Conservation (phyloP, 2,329 filamentous ascomycete species). For the Phyllosticta citribraziliensis region DNA sequence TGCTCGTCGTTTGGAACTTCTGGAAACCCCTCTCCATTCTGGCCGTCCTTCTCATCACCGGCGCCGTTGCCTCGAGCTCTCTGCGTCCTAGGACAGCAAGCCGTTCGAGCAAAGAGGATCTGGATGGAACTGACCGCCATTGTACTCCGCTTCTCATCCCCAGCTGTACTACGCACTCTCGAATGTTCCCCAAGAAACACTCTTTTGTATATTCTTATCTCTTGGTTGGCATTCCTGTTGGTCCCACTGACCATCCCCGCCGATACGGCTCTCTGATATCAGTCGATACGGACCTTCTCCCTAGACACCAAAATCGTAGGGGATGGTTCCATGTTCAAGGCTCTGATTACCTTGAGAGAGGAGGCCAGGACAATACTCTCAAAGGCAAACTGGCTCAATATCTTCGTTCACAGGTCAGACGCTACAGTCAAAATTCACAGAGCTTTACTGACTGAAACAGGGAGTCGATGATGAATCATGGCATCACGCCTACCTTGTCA, state of each 20-base stretch:
- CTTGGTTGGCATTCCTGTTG: conserved; percentile 56
- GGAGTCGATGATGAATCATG: conserved; percentile 50
- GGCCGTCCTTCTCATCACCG: not conserved
- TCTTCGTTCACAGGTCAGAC: conserved; percentile 44
- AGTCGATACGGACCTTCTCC: conserved; percentile 17
- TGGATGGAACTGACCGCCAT: not conserved
- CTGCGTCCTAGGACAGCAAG: not conserved
- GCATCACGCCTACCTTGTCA: conserved; percentile 60
- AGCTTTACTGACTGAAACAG: conserved; percentile 28
- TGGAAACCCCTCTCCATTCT: not conserved
- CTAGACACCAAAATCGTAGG: conserved; percentile 19
- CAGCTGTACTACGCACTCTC: conserved; percentile 53
- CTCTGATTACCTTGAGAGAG: conserved; percentile 52
- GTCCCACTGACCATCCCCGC: conserved; percentile 37
- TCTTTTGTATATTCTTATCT: conserved; percentile 63
- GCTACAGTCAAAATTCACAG: not conserved
- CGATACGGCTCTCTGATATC: conserved; percentile 49
- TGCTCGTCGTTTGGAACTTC: not conserved
- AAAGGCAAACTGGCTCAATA: conserved; percentile 54
- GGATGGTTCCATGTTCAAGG: conserved; percentile 53
- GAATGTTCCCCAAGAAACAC: conserved; percentile 58
- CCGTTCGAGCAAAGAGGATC: not conserved
- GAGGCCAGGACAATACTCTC: conserved; percentile 42
- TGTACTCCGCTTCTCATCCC: conserved; percentile 47
- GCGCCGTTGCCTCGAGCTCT: not conserved